A percentile compares a stretch with the other conserved stretches of the same genome.
Evolutionary conservation across 805 yeast genomes (phyloP).

Genomic region (Candida schatavii): DNA sequence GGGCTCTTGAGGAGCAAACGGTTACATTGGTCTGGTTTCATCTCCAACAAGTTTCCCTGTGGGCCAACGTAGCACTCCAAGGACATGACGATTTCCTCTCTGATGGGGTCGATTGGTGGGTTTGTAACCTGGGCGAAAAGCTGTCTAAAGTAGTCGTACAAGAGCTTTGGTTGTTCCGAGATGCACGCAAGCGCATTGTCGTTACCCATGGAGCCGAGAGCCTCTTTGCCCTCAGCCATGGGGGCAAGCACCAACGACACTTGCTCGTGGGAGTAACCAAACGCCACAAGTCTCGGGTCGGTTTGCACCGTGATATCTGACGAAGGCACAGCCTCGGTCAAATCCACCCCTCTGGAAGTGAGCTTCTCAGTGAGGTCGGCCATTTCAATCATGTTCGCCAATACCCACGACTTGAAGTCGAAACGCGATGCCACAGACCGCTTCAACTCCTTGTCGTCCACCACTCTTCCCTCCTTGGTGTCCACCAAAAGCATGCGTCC

Average conservation of each 20-base stretch:
- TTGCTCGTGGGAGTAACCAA: slow-evolving; percentile 95
- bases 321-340: slow-evolving; percentile 21
- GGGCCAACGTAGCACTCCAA: slow-evolving; percentile 97
- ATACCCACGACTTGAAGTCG: slow-evolving; percentile 93
- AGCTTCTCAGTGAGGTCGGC: slow-evolving; percentile 69
- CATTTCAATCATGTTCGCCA: slow-evolving; percentile 81
- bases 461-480: slow-evolving; percentile 87
- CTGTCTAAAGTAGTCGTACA: slow-evolving; percentile 93
- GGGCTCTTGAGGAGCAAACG: slow-evolving; percentile 83
- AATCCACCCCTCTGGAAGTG: slow-evolving; percentile 31
- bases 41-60: slow-evolving; percentile 93
- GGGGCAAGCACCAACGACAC: slow-evolving; percentile 80
- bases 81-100: slow-evolving; percentile 96
- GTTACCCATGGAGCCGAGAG: slow-evolving; percentile 98
- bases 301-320: slow-evolving; percentile 54
- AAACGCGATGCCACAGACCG: slow-evolving; percentile 71
- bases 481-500: slow-evolving; percentile 96
- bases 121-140: slow-evolving; percentile 97
- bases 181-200: slow-evolving; percentile 94
- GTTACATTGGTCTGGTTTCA: slow-evolving; percentile 90
- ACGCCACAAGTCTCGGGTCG: slow-evolving; percentile 81
- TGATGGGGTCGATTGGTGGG: slow-evolving; percentile 97
- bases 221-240: slow-evolving; percentile 95
- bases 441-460: slow-evolving; percentile 89
- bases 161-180: slow-evolving; percentile 84